Percentiles rank a stretch among this genome's conserved stretches.
phyloP scores from a whole-genome alignment of 164 flowering plant genomes.

The Stephania yunnanensis region DNA sequence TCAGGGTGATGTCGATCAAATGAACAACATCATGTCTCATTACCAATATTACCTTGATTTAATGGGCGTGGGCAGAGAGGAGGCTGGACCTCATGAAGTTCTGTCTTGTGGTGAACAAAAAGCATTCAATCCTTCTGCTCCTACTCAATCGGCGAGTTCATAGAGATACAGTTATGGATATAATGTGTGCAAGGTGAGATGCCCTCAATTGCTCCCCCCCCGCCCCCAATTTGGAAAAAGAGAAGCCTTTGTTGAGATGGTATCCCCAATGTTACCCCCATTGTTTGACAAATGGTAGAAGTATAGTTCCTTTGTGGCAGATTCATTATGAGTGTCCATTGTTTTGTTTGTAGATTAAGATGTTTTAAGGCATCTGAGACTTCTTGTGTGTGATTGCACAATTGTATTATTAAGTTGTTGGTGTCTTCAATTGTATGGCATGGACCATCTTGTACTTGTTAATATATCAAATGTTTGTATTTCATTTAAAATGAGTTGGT shows the following conservation, averaged over 20 bases:
- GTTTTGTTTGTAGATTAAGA: constrained; percentile 13
- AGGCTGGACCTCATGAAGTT: constrained; percentile 54
- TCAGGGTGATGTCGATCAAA: constrained; percentile 57
- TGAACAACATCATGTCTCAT: constrained; percentile 74
- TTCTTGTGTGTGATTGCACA: constrained; percentile 4
- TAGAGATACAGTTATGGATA: constrained; percentile 16
- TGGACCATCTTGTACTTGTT: constrained; percentile 8
- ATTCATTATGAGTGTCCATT: constrained; percentile 9
- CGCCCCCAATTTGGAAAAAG: neutral
- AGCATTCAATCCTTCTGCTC: constrained; percentile 49
- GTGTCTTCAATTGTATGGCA: neutral
- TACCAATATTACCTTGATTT: constrained; percentile 71
- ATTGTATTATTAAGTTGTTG: constrained; percentile 9
- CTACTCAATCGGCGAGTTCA: constrained; percentile 41
- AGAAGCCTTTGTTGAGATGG: neutral
- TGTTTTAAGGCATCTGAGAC: neutral
- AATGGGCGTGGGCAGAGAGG: constrained; percentile 67
- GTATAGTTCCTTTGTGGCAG: neutral
- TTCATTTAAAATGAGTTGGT: constrained; percentile 5
- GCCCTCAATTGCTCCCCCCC: constrained; percentile 1
- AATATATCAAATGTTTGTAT: constrained; percentile 2
- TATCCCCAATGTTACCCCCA: constrained; percentile 2
- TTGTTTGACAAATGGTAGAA: constrained; percentile 6
- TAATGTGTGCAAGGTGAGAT: neutral
- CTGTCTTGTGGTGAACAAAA: constrained; percentile 65